These are phyloP conservation scores for Volvox reticuliferus DNA, from an alignment of 139 green algal species.

Conservation along the genomic window DNA sequence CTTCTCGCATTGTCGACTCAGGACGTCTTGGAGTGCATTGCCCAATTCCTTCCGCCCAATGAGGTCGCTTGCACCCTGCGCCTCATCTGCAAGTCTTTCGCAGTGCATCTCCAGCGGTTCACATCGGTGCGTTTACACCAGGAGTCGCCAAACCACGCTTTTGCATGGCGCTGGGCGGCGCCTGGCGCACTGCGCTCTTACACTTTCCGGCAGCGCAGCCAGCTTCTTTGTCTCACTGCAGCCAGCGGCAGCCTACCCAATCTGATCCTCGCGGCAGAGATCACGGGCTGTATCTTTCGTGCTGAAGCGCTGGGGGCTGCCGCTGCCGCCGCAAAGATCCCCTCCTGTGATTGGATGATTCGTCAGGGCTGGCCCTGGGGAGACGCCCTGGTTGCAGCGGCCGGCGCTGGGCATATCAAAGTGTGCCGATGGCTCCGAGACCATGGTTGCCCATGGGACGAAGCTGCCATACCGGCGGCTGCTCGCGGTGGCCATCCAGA, in stretches of 20 bases:
- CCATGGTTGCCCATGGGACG: not conserved
- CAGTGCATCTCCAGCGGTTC: not conserved
- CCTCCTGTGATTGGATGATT: not conserved
- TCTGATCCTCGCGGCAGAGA: not conserved
- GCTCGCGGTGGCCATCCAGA: not conserved
- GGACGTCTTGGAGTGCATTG: not conserved
- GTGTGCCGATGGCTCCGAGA: not conserved
- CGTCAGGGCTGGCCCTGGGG: not conserved
- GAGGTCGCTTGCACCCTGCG: constrained; percentile 1
- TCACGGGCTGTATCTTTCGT: not conserved
- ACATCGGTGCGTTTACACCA: not conserved
- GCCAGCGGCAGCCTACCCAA: not conserved
- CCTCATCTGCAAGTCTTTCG: not conserved
- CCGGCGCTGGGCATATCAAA: not conserved
- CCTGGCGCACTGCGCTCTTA: not conserved
- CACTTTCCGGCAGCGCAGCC: not conserved
- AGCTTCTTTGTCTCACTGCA: not conserved
- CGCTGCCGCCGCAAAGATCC: not conserved
- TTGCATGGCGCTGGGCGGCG: not conserved
- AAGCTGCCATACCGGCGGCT: not conserved
- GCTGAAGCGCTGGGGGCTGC: not conserved
- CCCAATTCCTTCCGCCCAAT: not conserved
- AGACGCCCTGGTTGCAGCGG: not conserved
- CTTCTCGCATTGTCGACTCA: not conserved
- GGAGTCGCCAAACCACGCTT: not conserved